Conservation (phyloP, 2,329 filamentous ascomycete genomes). For the Fusarium tuaranense region DNA sequence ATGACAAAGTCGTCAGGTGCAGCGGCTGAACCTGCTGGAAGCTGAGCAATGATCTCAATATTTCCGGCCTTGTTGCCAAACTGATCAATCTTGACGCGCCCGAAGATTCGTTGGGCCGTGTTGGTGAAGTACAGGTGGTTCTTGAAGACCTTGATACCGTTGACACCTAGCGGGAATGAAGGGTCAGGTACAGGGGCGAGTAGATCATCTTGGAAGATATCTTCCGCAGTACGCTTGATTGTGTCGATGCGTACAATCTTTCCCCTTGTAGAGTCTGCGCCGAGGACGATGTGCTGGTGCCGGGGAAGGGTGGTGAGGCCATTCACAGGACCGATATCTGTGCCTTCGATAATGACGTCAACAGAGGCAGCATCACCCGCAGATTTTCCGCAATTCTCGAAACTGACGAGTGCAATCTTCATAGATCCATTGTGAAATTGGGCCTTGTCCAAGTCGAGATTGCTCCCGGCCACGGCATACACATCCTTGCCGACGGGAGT, state of each 20-base stretch:
- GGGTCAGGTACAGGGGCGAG: neutral
- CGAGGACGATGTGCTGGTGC: conserved; percentile 3
- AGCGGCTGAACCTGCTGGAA: neutral
- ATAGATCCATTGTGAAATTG: neutral
- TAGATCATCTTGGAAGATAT: neutral
- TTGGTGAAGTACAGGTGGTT: conserved; percentile 15
- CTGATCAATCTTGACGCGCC: neutral
- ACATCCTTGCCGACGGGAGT: neutral
- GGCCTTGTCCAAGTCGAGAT: neutral
- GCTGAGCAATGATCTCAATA: neutral
- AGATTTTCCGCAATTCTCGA: neutral
- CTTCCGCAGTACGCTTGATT: neutral
- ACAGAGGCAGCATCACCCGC: neutral
- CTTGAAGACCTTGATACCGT: neutral
- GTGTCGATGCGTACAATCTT: conserved; percentile 4
- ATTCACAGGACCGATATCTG: neutral
- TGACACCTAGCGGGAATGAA: neutral
- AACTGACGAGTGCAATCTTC: conserved; percentile 1
- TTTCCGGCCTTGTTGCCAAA: neutral
- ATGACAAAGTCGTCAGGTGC: neutral
- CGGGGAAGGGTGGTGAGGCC: neutral
- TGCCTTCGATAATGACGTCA: neutral
- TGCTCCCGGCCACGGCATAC: neutral
- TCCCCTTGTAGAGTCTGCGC: conserved; percentile 9
- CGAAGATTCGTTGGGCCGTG: neutral